phyloP scores from a whole-genome alignment of 768 basidiomycete species.

The Hebeloma cylindrosporum region DNA sequence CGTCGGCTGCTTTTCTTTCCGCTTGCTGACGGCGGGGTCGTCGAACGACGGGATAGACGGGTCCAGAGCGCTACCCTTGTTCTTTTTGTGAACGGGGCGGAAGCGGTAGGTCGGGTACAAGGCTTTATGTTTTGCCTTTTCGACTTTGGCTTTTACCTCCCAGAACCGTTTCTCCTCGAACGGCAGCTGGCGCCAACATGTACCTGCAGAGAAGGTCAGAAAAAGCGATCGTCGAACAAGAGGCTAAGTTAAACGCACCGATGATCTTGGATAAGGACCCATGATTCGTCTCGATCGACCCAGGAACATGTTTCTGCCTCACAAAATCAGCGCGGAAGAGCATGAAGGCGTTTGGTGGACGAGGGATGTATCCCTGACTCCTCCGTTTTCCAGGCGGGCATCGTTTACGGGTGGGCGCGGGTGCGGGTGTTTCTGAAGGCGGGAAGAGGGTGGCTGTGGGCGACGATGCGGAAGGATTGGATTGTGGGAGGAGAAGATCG shows the following conservation, averaged over 20 bases:
- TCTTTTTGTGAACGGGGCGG: slow-evolving; percentile 54
- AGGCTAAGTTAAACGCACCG: slow-evolving; percentile 40
- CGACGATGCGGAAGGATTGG: too few relatives aligned
- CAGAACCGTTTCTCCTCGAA: slow-evolving; percentile 70
- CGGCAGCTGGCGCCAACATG: slow-evolving; percentile 74
- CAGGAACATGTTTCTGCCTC: slow-evolving; percentile 75
- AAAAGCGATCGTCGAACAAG: slow-evolving; percentile 30
- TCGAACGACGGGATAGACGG: slow-evolving; percentile 2
- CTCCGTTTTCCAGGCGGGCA: slow-evolving; percentile 21
- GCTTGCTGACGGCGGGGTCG: slow-evolving; percentile 13
- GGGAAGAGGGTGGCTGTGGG: slow-evolving; percentile 8
- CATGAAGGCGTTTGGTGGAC: slow-evolving; percentile 86
- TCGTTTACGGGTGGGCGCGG: slow-evolving; percentile 22
- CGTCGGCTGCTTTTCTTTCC: slow-evolving; percentile 35
- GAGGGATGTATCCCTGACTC: slow-evolving; percentile 69
- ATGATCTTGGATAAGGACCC: slow-evolving; percentile 74
- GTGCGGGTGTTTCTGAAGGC: slow-evolving; percentile 11
- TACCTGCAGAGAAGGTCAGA: slow-evolving; percentile 43
- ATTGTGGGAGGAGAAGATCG: too few relatives aligned
- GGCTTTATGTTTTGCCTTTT: slow-evolving; percentile 69
- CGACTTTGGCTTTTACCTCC: slow-evolving; percentile 71
- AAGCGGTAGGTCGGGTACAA: slow-evolving; percentile 68
- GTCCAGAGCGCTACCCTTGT: slow-evolving; percentile 26
- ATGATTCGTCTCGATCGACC: slow-evolving; percentile 76
- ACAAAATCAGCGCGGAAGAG: slow-evolving; percentile 84